phyloP scores from a whole-genome alignment of 495 filamentous ascomycete genomes.

The Aspergillus sclerotioniger region DNA sequence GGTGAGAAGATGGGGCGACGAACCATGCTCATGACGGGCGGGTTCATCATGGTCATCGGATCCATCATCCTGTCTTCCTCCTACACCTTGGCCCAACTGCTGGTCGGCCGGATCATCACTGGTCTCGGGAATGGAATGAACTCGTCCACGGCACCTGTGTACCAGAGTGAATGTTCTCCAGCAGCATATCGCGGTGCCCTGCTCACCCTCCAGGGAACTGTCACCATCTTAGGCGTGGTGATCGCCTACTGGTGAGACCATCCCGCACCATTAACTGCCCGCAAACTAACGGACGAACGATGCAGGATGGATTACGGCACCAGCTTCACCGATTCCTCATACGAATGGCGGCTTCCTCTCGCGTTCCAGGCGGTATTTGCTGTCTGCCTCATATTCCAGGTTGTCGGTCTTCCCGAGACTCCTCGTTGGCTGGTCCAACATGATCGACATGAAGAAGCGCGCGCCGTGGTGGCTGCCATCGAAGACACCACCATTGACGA shows the following conservation, averaged over 20 bases:
- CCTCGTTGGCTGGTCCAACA: conserved; percentile 55
- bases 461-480: conserved; percentile 23
- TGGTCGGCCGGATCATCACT: conserved; percentile 48
- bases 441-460: conserved; percentile 50
- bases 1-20: conserved; percentile 44
- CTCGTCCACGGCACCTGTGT: conserved; percentile 51
- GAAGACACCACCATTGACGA: conserved; percentile 18
- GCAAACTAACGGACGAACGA: conserved; percentile 29
- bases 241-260: conserved; percentile 37
- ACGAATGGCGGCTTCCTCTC: conserved; percentile 57
- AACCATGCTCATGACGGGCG: conserved; percentile 41
- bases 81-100: conserved; percentile 46
- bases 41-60: conserved; percentile 42
- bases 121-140: conserved; percentile 53
- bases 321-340: conserved; percentile 45
- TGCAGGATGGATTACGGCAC: conserved; percentile 55
- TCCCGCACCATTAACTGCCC: not conserved
- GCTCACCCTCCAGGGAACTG: conserved; percentile 47
- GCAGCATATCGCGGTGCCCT: conserved; percentile 59
- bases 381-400: conserved; percentile 51
- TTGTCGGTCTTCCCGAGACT: conserved; percentile 63
- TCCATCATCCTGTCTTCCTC: conserved; percentile 44
- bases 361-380: conserved; percentile 61
- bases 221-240: conserved; percentile 42
- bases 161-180: conserved; percentile 55